Evolutionary conservation across 257 asterid species (phyloP).

Genomic region (Solanum pinnatisectum): DNA sequence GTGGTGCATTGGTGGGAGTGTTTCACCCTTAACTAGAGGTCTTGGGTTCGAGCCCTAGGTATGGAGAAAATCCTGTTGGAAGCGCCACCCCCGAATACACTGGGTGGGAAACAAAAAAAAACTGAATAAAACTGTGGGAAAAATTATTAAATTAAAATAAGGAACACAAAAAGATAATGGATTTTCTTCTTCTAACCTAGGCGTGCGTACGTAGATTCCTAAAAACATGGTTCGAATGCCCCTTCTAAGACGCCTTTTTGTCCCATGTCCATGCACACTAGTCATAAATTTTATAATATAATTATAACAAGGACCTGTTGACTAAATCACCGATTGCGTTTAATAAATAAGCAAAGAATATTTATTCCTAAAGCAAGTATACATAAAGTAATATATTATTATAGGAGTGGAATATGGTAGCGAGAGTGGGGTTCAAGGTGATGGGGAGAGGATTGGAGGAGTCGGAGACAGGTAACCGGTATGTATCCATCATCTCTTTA

Average conservation of each 20-base stretch:
- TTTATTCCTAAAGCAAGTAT: neutral
- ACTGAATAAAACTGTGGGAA: neutral
- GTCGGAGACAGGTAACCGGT: neutral
- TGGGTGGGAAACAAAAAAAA: no score
- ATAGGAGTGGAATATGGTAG: no score
- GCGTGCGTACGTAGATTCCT: neutral
- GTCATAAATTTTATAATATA: neutral
- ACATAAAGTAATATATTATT: no score
- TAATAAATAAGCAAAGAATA: neutral
- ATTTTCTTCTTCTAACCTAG: neutral
- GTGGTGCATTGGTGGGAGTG: no score
- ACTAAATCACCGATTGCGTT: neutral
- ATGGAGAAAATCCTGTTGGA: no score
- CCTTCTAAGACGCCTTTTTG: neutral
- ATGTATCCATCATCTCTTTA: neutral
- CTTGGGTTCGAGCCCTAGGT: no score
- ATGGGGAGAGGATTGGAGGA: neutral
- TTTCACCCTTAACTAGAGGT: no score
- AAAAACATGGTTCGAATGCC: neutral
- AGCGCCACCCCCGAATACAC: no score
- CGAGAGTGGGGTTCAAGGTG: neutral
- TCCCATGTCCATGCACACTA: neutral
- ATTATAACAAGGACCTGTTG: neutral
- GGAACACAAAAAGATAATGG: no score
- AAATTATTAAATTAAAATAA: neutral